Conservation (phyloP, 805 yeast species). For the Wickerhamiella occidentalis region DNA sequence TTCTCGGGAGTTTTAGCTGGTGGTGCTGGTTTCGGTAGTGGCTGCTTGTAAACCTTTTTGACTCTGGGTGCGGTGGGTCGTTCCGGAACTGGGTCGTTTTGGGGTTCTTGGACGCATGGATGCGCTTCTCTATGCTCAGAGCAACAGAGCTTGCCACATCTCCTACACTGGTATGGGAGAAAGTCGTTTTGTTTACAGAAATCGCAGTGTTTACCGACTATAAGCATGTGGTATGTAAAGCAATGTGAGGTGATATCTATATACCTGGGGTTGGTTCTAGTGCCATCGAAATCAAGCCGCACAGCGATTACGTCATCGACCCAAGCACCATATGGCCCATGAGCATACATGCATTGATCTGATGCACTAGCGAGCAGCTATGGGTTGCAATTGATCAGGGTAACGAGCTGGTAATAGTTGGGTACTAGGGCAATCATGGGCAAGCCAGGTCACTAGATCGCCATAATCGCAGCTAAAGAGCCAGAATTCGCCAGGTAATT, state of each 20-base stretch:
- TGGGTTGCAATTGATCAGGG: no score
- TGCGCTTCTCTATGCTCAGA: conserved; percentile 27
- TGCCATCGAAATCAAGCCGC: background rate
- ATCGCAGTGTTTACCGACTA: conserved; percentile 30
- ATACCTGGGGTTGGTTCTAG: background rate
- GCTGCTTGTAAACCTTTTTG: background rate
- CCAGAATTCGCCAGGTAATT: no score
- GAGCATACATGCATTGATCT: no score
- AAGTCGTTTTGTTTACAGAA: conserved; percentile 32
- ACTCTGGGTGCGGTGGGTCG: background rate
- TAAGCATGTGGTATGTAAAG: background rate
- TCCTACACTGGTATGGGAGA: conserved; percentile 32
- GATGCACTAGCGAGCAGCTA: no score
- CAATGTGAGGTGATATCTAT: background rate
- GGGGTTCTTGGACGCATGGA: background rate
- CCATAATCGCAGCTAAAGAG: no score
- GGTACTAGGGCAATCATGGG: no score
- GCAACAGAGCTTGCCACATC: conserved; percentile 30
- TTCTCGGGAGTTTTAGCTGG: background rate
- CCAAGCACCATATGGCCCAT: no score
- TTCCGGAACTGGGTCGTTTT: background rate
- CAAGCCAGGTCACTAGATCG: no score
- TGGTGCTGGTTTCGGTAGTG: background rate
- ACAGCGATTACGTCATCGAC: no score
- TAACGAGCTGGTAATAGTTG: no score